Base-by-base conservation (phyloP, 2,329 filamentous ascomycete species). In the Xylariaceae sp. region DNA sequence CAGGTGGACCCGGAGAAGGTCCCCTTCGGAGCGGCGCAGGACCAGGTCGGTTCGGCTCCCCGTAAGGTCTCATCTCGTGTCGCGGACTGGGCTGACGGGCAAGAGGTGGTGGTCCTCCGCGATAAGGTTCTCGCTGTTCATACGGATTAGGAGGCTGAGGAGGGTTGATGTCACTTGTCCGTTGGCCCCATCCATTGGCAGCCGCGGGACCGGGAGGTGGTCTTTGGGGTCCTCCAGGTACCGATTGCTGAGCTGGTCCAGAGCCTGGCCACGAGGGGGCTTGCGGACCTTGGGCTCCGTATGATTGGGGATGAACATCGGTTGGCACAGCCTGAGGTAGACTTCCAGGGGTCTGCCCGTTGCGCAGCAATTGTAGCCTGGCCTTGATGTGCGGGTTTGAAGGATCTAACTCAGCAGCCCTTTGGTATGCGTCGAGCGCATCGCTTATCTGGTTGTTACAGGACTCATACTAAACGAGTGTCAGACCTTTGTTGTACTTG, bases 381-480 rank as follows among this genome's bases (percentile, higher is more conserved):
- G 90, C 89, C 66, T 97, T 97, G 73, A 98, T 97, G 64, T 97
- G 91, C 30, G 88, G 87, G 61, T 98, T 97, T 47, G 73, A 75
- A 0, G 93, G 91, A 61, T 98, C 93, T 50, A 98, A 79, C 63
- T 98, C 93, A 28, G 90, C 90, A 31, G 93, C 93, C 53, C 93
- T 81, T 59, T 91, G 87, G 63, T 97, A 98, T 4, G 93, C 93
- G 64, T 98, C 93, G 34, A 97, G 76, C 1, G 93, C 93, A 71
- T 98, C 93, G 39, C 83, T 88, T 44, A 95, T 95, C 67, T 98
- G 93, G 68, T 97, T 97, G 74, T 98, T 97, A 67, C 93, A 98
- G 19, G 89, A 95, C 65, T 98, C 93, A 60, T 98, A 98, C 85
- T 94, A 15, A 19, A 38, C 29, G 17, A 28, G 35, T 34, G 58